These are phyloP conservation scores for Phytophthora citricola DNA, from an alignment of 352 stramenopile genomes.

Conservation along the genomic window DNA sequence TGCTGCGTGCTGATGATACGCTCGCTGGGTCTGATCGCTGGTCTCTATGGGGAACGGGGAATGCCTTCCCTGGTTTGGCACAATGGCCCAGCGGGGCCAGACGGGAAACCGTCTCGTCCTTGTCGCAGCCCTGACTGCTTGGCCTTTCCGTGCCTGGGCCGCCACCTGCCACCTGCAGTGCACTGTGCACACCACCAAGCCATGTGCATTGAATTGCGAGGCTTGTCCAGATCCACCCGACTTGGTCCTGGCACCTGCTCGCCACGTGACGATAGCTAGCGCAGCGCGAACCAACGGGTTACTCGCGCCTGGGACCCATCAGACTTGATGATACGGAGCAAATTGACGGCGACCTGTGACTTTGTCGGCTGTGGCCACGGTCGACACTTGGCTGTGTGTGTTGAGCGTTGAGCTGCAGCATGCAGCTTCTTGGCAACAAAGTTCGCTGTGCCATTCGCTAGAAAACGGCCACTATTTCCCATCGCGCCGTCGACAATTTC, in stretches of 20 bases:
- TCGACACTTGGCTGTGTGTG: constrained; percentile 9
- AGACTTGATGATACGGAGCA: constrained; percentile 1
- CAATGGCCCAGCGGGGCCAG: constrained; percentile 1
- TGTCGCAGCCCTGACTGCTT: constrained; percentile 28
- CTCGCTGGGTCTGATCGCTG: constrained; percentile 1
- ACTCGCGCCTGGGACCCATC: not conserved
- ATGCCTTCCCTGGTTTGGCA: constrained; percentile 26
- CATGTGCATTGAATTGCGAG: not conserved
- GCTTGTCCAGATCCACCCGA: not conserved
- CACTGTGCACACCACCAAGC: not conserved
- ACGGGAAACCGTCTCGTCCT: constrained; percentile 29
- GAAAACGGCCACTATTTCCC: constrained; percentile 28
- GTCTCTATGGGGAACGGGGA: constrained; percentile 20
- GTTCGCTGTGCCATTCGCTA: constrained; percentile 11
- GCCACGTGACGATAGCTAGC: constrained; percentile 2
- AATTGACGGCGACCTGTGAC: constrained; percentile 14
- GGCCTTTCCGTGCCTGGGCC: constrained; percentile 23
- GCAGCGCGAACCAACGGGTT: not conserved
- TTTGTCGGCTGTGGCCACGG: not conserved
- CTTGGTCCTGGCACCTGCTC: constrained; percentile 13
- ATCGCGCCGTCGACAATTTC: constrained; percentile 25
- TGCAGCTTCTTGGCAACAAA: constrained; percentile 6
- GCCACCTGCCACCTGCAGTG: constrained; percentile 6
- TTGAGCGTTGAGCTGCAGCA: constrained; percentile 5
- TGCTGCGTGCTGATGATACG: constrained; percentile 7